Evolutionary conservation across 306 rosid species (phyloP), one percentile per base, ranked within the genome.

Genomic region (Crotalaria pallida): DNA sequence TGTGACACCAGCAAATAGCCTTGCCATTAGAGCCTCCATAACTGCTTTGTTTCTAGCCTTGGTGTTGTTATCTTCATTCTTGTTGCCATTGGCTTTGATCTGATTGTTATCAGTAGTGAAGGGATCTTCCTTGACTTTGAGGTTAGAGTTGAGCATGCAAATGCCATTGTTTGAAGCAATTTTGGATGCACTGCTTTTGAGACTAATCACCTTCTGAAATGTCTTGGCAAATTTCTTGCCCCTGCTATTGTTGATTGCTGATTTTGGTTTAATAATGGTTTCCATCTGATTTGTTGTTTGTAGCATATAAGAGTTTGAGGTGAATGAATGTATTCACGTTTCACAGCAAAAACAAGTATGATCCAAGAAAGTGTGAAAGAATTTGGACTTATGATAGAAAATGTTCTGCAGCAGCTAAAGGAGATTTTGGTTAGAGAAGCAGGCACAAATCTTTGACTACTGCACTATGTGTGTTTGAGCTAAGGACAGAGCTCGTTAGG

Each of bases 1-100:
- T 1, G 99, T 88, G n/a, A 94, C 84, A 0, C 86, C 88, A 0
- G 99, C 96, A 23, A 94, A 94, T 58, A 94, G 97, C 81, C 92
- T 88, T 0, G 99, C 96, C 2, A 83, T 79, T 15, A 91, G 66
- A 65, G 99, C 99, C 71, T 94, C 97, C 90, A 91, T 79, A 18
- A 90, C 77, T 0, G 95, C 97, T 71, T 76, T 84, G 76, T 77
- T 85, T 61, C 83, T 66, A 55, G 76, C 81, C 66, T 58, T 84
- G n/a, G n/a, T n/a, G 36, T 31, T 31, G 40, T 34, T 65, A 5
- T 87, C 82, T 16, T 79, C 81, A 17, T 36, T 33, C 22, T 58
- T 80, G 16, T 58, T 80, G 16, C 48, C 64, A 5, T 71, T 73
- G 22, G 75, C 36, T 57, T 80, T 80, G 52, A 24, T 55, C 3